These are phyloP conservation scores for Crithidia mellificae DNA, from an alignment of 208 protist species.

Conservation along the genomic window DNA sequence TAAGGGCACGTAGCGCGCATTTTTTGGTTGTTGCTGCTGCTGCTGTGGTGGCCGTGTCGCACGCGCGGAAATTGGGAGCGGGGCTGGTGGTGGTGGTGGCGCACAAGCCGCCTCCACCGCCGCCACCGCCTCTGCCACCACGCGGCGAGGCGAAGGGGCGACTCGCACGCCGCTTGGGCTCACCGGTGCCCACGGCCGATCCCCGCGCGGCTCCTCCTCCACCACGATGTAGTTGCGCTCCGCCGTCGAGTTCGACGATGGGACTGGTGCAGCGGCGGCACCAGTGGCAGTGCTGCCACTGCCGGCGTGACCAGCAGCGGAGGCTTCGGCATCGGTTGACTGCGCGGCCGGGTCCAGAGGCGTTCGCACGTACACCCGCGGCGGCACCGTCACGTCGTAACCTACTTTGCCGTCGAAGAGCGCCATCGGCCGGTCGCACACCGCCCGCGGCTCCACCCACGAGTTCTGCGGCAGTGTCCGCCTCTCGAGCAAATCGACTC, in stretches of 20 bases:
- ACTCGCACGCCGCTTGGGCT: neutral
- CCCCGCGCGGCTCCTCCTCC: neutral
- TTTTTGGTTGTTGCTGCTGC: neutral
- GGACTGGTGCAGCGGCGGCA: neutral
- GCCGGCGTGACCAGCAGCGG: neutral
- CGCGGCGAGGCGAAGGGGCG: neutral
- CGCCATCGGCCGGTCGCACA: conserved; percentile 11
- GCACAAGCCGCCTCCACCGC: too few relatives aligned
- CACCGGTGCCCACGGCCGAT: neutral
- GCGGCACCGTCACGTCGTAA: conserved; percentile 11
- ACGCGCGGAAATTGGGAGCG: neutral
- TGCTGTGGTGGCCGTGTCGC: neutral
- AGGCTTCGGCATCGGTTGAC: neutral
- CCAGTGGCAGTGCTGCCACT: neutral
- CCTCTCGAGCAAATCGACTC: conserved; percentile 17
- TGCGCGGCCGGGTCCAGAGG: conserved; percentile 1
- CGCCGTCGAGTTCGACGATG: neutral
- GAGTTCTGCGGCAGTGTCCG: neutral
- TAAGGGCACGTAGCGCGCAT: too few relatives aligned
- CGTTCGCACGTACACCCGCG: conserved; percentile 3
- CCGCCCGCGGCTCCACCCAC: neutral
- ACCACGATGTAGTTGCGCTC: too few relatives aligned
- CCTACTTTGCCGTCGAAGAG: neutral
- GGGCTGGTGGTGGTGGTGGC: too few relatives aligned
- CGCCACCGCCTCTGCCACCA: neutral